Percentiles rank a stretch among this genome's conserved stretches.
Conservation (phyloP, 352 stramenopile species). For the Pythium sp. region DNA sequence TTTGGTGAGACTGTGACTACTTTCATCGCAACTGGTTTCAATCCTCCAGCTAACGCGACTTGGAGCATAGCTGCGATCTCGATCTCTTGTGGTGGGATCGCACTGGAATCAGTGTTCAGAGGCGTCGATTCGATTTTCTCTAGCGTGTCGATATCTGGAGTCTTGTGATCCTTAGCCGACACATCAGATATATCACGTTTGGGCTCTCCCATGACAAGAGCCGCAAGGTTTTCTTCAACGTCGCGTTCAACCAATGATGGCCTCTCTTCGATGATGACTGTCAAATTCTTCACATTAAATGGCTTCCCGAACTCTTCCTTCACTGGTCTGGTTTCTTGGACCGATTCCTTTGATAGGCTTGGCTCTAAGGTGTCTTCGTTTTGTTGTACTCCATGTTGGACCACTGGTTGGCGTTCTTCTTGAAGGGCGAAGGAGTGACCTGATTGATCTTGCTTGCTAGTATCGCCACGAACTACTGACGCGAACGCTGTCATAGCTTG, state of each 20-base stretch:
- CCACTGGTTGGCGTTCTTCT: not conserved
- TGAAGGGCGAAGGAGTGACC: not conserved
- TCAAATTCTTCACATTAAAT: slow-evolving; percentile 11
- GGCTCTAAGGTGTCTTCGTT: not conserved
- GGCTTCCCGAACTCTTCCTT: not conserved
- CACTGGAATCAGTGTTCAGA: not conserved
- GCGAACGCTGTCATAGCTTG: slow-evolving; percentile 44
- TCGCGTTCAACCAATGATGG: not conserved
- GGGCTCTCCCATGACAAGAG: slow-evolving; percentile 4
- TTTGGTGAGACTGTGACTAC: slow-evolving; percentile 15
- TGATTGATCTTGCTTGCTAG: not conserved
- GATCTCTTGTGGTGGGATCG: not conserved
- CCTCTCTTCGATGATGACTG: slow-evolving; percentile 22
- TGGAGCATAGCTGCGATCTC: not conserved
- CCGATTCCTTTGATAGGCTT: not conserved
- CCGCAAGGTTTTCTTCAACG: not conserved
- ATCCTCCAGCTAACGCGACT: not conserved
- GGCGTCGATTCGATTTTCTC: not conserved
- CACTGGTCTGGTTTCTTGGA: not conserved
- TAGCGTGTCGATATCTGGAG: not conserved
- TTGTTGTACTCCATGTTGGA: not conserved
- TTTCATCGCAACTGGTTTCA: not conserved
- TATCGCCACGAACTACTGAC: not conserved
- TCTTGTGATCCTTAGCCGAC: slow-evolving; percentile 10
- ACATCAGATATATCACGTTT: not conserved